Evolutionary conservation across 1,139 yeast species (phyloP).

Genomic region (Candida glucosophila): DNA sequence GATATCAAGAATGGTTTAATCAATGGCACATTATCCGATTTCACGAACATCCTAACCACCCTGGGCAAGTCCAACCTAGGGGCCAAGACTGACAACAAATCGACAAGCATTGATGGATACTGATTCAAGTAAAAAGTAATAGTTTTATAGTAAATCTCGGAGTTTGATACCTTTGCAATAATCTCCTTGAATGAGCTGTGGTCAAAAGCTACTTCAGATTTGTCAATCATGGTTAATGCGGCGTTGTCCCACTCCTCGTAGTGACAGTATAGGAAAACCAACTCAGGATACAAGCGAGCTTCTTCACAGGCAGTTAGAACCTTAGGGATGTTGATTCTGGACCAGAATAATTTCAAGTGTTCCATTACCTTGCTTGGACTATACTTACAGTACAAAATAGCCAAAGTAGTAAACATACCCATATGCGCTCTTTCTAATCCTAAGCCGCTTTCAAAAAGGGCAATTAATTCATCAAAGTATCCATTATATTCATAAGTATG

Average conservation of each 20-base stretch:
- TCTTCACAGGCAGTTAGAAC: constrained; percentile 89
- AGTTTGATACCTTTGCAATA: constrained; percentile 87
- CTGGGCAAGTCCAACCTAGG: constrained; percentile 92
- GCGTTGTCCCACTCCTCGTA: constrained; percentile 99
- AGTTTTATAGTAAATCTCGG: constrained; percentile 96
- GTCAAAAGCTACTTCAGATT: constrained; percentile 87
- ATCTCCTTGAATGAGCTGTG: constrained; percentile 92
- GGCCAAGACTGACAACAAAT: constrained; percentile 74
- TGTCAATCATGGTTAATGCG: constrained; percentile 95
- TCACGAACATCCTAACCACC: constrained; percentile 89
- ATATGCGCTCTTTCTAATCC: constrained; percentile 98
- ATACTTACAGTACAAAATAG: constrained; percentile 83
- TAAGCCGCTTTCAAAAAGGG: constrained; percentile 90
- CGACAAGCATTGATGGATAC: constrained; percentile 86
- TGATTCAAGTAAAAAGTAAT: constrained; percentile 88
- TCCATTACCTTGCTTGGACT: constrained; percentile 90
- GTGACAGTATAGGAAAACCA: constrained; percentile 92
- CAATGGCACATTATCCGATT: constrained; percentile 92
- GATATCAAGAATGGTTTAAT: constrained; percentile 91
- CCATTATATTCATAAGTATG: constrained; percentile 83
- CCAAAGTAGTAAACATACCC: constrained; percentile 99
- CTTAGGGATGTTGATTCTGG: constrained; percentile 95
- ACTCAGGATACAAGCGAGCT: constrained; percentile 94
- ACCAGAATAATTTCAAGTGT: constrained; percentile 96
- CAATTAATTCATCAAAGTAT: constrained; percentile 82